Percentiles rank a stretch among this genome's conserved stretches.
Conservation (phyloP, 192 early-diverging fungal species). For the Ambispora gerdemannii region DNA sequence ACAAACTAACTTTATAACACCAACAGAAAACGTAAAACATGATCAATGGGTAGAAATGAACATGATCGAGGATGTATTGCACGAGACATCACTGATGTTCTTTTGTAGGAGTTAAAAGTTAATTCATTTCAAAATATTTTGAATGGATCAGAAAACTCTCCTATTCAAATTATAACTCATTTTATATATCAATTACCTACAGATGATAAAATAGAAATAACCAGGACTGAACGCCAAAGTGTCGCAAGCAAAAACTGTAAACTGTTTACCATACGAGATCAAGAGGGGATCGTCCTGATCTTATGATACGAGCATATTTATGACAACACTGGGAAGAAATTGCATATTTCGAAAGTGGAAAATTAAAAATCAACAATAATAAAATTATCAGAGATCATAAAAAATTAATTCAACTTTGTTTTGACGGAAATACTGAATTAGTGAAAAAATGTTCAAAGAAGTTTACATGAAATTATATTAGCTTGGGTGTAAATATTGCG, state of each 20-base stretch:
- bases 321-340: slow-evolving; percentile 23
- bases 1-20: too few species aligned
- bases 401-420: too few species aligned
- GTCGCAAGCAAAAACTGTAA: slow-evolving; percentile 9
- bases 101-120: slow-evolving; percentile 16
- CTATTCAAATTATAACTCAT: slow-evolving; percentile 10
- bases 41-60: slow-evolving; percentile 18
- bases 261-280: slow-evolving; percentile 9
- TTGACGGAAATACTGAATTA: too few species aligned
- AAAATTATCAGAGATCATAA: slow-evolving; percentile 14
- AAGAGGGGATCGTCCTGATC: slow-evolving; percentile 12
- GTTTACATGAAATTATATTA: slow-evolving; percentile 17
- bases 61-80: neutral
- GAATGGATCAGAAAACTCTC: slow-evolving; percentile 11
- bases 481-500: slow-evolving; percentile 15
- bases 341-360: slow-evolving; percentile 15
- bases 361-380: neutral
- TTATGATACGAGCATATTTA: slow-evolving; percentile 15
- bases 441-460: slow-evolving; percentile 5
- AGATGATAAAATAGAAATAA: slow-evolving; percentile 17
- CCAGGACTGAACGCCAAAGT: slow-evolving; percentile 24
- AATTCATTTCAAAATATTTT: slow-evolving; percentile 8
- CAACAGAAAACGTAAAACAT: slow-evolving; percentile 1
- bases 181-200: slow-evolving; percentile 18
- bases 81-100: slow-evolving; percentile 14